Evolutionary conservation across 306 rosid genomes (phyloP).

Genomic region (Ceratonia siliqua): DNA sequence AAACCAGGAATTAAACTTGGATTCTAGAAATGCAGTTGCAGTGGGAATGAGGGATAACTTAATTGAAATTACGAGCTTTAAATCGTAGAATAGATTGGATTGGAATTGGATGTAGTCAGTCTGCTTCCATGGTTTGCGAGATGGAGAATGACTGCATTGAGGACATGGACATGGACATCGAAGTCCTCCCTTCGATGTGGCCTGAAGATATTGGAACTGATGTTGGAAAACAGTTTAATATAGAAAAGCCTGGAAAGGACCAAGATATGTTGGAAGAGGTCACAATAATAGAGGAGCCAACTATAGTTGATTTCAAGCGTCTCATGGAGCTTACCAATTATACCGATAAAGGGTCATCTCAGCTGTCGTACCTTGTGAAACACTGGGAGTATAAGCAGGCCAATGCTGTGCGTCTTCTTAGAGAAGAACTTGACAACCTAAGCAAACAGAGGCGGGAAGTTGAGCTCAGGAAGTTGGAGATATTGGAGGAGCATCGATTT

Average conservation of each 20-base stretch:
- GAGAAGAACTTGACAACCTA: conserved; percentile 76
- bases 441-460: conserved; percentile 73
- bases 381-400: conserved; percentile 87
- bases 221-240: conserved; percentile 74
- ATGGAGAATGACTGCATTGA: conserved; percentile 65
- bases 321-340: conserved; percentile 74
- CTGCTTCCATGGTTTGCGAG: conserved; percentile 56
- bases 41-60: background rate
- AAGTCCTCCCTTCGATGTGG: conserved; percentile 85
- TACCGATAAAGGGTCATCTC: conserved; percentile 79
- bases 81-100: background rate
- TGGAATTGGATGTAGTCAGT: conserved; percentile 38
- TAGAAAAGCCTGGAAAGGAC: conserved; percentile 76
- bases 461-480: conserved; percentile 82
- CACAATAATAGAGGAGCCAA: conserved; percentile 66
- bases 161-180: conserved; percentile 80
- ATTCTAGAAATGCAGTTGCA: conserved; percentile 24
- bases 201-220: conserved; percentile 81
- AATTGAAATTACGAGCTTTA: background rate
- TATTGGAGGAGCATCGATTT: conserved; percentile 75
- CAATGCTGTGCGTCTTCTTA: conserved; percentile 71
- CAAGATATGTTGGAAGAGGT: conserved; percentile 88
- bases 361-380: conserved; percentile 70
- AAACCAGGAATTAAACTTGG: conserved; percentile 17
- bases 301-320: conserved; percentile 74